These are phyloP conservation scores for Puccinia triticina DNA, from an alignment of 1,284 basidiomycete genomes.

Conservation along the genomic window DNA sequence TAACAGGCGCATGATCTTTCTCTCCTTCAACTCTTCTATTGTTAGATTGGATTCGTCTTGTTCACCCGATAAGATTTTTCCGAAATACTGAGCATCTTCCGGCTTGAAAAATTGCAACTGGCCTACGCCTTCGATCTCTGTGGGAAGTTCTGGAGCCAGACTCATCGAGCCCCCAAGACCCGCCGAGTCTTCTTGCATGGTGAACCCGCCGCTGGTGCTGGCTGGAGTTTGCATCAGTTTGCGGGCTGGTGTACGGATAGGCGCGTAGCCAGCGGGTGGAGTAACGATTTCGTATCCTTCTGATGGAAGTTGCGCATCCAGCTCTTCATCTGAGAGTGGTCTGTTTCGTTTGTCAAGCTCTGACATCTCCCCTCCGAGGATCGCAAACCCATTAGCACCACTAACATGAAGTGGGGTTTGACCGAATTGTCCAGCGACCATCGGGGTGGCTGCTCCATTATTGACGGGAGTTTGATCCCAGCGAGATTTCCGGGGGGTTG, in stretches of 20 bases:
- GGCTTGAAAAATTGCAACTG: slow-evolving; percentile 97
- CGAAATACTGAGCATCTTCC: slow-evolving; percentile 96
- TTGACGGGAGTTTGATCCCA: slow-evolving; percentile 84
- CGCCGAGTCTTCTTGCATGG: slow-evolving; percentile 91
- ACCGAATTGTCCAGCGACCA: slow-evolving; percentile 57
- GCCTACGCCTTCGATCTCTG: slow-evolving; percentile 96
- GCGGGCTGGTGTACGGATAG: slow-evolving; percentile 72
- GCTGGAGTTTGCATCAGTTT: slow-evolving; percentile 70
- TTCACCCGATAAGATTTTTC: slow-evolving; percentile 92
- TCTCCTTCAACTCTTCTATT: slow-evolving; percentile 98
- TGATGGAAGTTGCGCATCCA: slow-evolving; percentile 84
- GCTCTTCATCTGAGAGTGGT: slow-evolving; percentile 91
- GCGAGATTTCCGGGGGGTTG: slow-evolving; percentile 73
- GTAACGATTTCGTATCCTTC: slow-evolving; percentile 87
- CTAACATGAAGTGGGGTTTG: slow-evolving; percentile 59
- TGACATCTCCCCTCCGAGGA: slow-evolving; percentile 56
- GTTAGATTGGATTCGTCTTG: slow-evolving; percentile 80
- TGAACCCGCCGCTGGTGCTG: slow-evolving; percentile 80
- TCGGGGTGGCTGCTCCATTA: slow-evolving; percentile 53
- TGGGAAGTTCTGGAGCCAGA: slow-evolving; percentile 81
- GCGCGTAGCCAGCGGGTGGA: slow-evolving; percentile 90
- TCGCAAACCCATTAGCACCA: slow-evolving; percentile 55
- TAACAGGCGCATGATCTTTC: slow-evolving; percentile 99
- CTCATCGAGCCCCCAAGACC: slow-evolving; percentile 84
- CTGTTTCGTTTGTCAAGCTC: slow-evolving; percentile 82